Conservation (phyloP, 2,329 filamentous ascomycete species). For the Paraconiothyrium sp. region DNA sequence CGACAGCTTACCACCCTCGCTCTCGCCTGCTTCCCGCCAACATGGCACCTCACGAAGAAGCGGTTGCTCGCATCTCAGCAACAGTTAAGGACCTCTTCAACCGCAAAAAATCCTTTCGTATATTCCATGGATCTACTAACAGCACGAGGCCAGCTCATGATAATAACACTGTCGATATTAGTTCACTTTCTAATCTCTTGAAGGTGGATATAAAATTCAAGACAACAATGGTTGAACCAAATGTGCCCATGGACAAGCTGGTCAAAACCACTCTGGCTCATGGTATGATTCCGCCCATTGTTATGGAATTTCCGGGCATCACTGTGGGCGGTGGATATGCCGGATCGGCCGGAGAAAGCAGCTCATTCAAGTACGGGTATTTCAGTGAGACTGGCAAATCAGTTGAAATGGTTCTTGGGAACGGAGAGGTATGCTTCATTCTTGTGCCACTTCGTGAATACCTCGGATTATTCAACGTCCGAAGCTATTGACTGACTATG, state of each 20-base stretch:
- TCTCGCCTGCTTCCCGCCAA: too few relatives aligned
- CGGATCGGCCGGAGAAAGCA: slow-evolving; percentile 71
- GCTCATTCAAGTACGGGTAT: slow-evolving; percentile 69
- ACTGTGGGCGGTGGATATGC: slow-evolving; percentile 71
- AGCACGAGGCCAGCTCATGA: slow-evolving; percentile 26
- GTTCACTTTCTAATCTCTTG: slow-evolving; percentile 54
- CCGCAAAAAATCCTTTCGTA: slow-evolving; percentile 50
- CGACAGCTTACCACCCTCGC: too few relatives aligned
- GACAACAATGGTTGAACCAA: slow-evolving; percentile 67
- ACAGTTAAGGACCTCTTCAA: slow-evolving; percentile 21
- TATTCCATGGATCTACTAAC: slow-evolving; percentile 64
- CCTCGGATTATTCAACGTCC: not conserved
- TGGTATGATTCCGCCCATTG: slow-evolving; percentile 63
- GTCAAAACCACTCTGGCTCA: slow-evolving; percentile 63
- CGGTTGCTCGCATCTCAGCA: slow-evolving; percentile 19
- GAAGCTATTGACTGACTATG: not conserved
- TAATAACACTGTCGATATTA: slow-evolving; percentile 51
- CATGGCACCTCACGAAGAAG: slow-evolving; percentile 21
- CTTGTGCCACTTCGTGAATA: not conserved
- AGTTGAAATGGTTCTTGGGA: slow-evolving; percentile 68
- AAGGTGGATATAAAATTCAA: slow-evolving; percentile 50
- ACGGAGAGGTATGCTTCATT: slow-evolving; percentile 53
- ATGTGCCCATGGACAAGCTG: slow-evolving; percentile 71
- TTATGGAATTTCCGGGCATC: slow-evolving; percentile 73
- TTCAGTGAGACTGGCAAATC: slow-evolving; percentile 69